Conservation (phyloP, 441 rosid species). For the Brassica hybrid region DNA sequence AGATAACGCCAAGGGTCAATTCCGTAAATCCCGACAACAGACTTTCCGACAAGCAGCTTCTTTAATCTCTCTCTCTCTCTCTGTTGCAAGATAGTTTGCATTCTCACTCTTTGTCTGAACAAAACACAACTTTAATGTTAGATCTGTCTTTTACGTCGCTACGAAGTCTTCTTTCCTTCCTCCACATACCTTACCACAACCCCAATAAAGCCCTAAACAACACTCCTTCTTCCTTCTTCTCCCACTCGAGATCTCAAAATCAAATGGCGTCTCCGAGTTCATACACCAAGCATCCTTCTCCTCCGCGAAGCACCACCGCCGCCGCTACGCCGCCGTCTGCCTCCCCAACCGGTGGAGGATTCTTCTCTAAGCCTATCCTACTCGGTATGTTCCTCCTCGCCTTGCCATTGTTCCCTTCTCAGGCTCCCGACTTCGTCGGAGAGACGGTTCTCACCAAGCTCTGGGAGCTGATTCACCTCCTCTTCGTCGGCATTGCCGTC, state of each 20-base stretch:
- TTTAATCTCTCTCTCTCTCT: neutral
- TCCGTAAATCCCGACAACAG: neutral
- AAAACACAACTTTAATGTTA: slow-evolving; percentile 22
- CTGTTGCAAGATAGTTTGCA: neutral
- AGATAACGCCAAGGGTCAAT: neutral
- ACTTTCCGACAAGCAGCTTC: neutral
- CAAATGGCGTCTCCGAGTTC: slow-evolving; percentile 58
- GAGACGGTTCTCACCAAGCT: slow-evolving; percentile 55
- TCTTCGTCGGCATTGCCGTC: slow-evolving; percentile 80
- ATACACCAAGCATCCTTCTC: slow-evolving; percentile 35
- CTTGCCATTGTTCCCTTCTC: slow-evolving; percentile 74
- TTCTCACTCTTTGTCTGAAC: neutral
- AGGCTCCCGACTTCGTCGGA: slow-evolving; percentile 70
- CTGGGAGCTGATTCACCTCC: slow-evolving; percentile 74
- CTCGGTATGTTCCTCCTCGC: slow-evolving; percentile 62
- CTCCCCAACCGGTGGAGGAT: slow-evolving; percentile 22
- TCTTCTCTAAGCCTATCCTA: slow-evolving; percentile 59
- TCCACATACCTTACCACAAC: slow-evolving; percentile 25
- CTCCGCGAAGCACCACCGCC: neutral
- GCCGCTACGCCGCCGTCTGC: slow-evolving; percentile 5
- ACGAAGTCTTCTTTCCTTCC: slow-evolving; percentile 74
- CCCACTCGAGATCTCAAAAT: slow-evolving; percentile 7
- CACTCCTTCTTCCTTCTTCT: slow-evolving; percentile 5
- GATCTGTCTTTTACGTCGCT: slow-evolving; percentile 55
- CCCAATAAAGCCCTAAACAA: slow-evolving; percentile 1